Evolutionary conservation across 306 rosid genomes (phyloP).

Genomic region (Prosopis cineraria): DNA sequence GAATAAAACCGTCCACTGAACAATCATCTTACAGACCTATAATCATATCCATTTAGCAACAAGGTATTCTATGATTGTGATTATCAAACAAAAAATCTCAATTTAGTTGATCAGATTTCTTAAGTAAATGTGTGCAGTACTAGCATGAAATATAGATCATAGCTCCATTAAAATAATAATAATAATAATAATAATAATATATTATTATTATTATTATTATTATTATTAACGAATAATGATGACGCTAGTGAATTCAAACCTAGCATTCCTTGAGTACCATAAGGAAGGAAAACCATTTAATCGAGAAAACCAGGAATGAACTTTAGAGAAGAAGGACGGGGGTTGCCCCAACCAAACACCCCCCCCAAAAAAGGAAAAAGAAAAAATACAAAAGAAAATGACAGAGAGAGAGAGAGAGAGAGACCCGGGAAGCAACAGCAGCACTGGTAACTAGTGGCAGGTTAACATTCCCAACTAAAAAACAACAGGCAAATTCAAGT

Average conservation of each 20-base stretch:
- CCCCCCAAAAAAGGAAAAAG: too few species aligned
- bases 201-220: too few species aligned
- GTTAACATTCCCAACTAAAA: slow-evolving; percentile 18
- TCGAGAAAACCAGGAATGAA: not conserved
- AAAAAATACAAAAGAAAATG: too few species aligned
- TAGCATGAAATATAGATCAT: not conserved
- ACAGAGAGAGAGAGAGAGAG: too few species aligned
- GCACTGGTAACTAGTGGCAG: not conserved
- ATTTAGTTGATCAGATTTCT: not conserved
- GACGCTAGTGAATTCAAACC: not conserved
- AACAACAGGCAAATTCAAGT: slow-evolving; percentile 1
- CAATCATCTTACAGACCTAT: not conserved
- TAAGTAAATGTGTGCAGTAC: not conserved
- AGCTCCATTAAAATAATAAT: too few species aligned
- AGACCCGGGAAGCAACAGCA: not conserved
- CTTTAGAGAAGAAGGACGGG: not conserved
- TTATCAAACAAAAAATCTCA: not conserved
- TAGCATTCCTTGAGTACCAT: not conserved
- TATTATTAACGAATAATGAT: too few species aligned
- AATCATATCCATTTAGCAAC: not conserved
- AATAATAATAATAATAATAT: too few species aligned
- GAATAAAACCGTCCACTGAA: slow-evolving; percentile 23
- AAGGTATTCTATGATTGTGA: not conserved
- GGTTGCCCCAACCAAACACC: not conserved
- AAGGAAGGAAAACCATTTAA: not conserved